Evolutionary conservation across 2,329 filamentous ascomycete species (phyloP), one percentile per base, ranked within the genome.

Genomic region (Fusarium sp.): DNA sequence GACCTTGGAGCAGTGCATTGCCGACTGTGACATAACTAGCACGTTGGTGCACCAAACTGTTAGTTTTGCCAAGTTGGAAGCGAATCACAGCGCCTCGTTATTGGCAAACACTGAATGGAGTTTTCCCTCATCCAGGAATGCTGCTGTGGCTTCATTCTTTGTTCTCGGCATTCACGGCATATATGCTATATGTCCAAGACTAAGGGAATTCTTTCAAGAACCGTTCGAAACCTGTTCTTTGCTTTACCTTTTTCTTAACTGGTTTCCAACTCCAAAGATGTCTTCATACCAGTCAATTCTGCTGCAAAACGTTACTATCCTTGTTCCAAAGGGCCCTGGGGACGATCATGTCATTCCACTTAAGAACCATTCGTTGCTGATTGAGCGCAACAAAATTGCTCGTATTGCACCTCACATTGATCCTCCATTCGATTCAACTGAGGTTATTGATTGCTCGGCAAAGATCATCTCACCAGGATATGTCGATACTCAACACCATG

Each of bases 401-500:
- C 46, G 63, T 0, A 62, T 67, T 1, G 46, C 55, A 1, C 11
- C 37, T 15, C 18, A 44, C 0, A 62, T 67, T 10, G 31, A 67
- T 1, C 46, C 64, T 1, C 37, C 41, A 4, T 49, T 48, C 1
- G 37, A 61, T 2, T 10, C 31, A 15, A 67, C 63, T 14, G 41
- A 68, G 31, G 15, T 68, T 4, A 27, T 67, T 3, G 64, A 67
- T 10, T 67, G 64, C 19, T 49, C 63, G 0, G 19, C 21, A 7
- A 67, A 67, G 11, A 39, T 67, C 1, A 39, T 67, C 4, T 48
- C 64, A 0, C 64, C 64, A 0, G 63, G 63, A 3, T 68, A 67
- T 29, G 31, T 67, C 2, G 64, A 67, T 10, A 67, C 64, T 27
- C 64, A 67, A 6, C 64, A 67, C 14, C 64, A 67, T 54, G 55